Percentiles rank a stretch among this genome's conserved stretches.
These are phyloP conservation scores for Clarireedia monteithiana DNA, from an alignment of 2,329 filamentous ascomycete species.

Conservation along the genomic window DNA sequence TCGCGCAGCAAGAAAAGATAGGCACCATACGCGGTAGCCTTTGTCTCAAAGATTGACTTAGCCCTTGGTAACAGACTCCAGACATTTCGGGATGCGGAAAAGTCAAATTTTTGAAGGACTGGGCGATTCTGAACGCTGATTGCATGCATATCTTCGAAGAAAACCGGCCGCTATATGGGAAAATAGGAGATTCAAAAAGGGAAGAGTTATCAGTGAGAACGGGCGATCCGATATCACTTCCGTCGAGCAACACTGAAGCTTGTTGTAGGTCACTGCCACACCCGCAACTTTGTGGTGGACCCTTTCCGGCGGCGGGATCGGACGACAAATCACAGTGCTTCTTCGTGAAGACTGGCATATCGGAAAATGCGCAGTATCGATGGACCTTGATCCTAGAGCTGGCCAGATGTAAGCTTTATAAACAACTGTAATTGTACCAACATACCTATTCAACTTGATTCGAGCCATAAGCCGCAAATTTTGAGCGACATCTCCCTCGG, in stretches of 20 bases:
- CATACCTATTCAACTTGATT: conserved; percentile 33
- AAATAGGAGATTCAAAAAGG: conserved; percentile 16
- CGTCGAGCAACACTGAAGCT: neutral
- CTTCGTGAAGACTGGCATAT: conserved; percentile 40
- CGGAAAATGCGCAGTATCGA: conserved; percentile 43
- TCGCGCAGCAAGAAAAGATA: conserved; percentile 30
- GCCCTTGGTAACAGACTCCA: too few relatives aligned
- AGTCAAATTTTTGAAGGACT: conserved; percentile 38
- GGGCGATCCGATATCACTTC: conserved; percentile 2
- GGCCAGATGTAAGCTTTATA: too few relatives aligned
- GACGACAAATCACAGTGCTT: conserved; percentile 41
- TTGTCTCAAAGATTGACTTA: neutral
- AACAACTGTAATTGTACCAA: too few relatives aligned
- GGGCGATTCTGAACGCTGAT: conserved; percentile 40
- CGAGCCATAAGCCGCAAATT: conserved; percentile 39
- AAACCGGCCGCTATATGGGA: conserved; percentile 39
- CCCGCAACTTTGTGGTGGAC: conserved; percentile 1
- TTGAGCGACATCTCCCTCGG: conserved; percentile 32
- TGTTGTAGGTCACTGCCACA: conserved; percentile 1
- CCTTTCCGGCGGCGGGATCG: neutral
- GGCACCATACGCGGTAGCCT: conserved; percentile 27
- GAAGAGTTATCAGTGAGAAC: neutral
- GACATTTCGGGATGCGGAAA: conserved; percentile 30
- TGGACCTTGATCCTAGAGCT: conserved; percentile 45
- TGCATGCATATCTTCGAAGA: conserved; percentile 43